These are phyloP conservation scores for Spiraea crenata DNA, from an alignment of 331 rosid species.

Conservation along the genomic window DNA sequence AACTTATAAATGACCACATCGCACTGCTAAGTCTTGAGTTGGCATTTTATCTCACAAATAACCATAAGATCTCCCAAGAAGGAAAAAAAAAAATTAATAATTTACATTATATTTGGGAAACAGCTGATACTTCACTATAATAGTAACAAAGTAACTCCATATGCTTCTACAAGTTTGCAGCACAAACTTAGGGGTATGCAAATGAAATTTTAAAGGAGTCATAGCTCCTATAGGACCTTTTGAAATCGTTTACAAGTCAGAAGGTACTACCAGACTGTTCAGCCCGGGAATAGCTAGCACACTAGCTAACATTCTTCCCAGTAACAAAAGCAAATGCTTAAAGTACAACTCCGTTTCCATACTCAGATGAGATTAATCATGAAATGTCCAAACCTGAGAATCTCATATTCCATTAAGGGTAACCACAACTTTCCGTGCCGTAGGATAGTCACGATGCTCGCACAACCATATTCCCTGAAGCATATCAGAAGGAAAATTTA, in stretches of 20 bases:
- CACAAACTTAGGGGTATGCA: neutral
- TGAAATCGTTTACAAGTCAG: neutral
- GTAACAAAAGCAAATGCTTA: neutral
- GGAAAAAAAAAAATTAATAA: too few relatives aligned
- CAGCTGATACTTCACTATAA: too few relatives aligned
- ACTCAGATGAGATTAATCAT: neutral
- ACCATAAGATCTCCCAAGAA: too few relatives aligned
- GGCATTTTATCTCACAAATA: too few relatives aligned
- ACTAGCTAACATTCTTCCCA: neutral
- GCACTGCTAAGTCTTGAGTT: too few relatives aligned
- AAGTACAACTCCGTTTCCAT: neutral
- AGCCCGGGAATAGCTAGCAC: neutral
- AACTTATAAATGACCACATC: too few relatives aligned
- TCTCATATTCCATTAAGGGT: slow-evolving; percentile 85
- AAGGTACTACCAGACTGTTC: neutral
- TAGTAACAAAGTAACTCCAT: too few relatives aligned
- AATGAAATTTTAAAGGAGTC: too few relatives aligned
- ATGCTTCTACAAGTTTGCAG: neutral
- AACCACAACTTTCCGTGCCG: slow-evolving; percentile 74
- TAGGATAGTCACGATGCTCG: slow-evolving; percentile 86
- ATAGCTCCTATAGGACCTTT: too few relatives aligned
- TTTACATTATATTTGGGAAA: too few relatives aligned
- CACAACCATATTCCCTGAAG: slow-evolving; percentile 95
- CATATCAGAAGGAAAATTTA: slow-evolving; percentile 8
- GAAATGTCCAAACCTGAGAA: neutral